phyloP scores from a whole-genome alignment of 495 filamentous ascomycete species.

The Hamigera avellanea region DNA sequence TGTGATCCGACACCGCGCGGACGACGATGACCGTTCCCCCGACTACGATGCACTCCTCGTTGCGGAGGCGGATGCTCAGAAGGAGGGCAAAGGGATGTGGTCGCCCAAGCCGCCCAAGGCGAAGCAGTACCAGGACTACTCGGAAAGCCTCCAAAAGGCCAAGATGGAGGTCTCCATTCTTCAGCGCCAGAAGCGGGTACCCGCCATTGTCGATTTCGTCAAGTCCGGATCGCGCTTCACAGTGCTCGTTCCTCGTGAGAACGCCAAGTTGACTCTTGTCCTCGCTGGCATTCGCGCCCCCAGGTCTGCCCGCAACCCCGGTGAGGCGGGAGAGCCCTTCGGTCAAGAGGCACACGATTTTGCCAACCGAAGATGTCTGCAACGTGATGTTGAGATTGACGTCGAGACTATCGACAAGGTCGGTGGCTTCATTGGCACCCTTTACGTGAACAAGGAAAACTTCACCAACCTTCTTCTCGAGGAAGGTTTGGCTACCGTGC shows the following conservation, averaged over 20 bases:
- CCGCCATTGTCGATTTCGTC: constrained; percentile 92
- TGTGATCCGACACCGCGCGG: constrained; percentile 85
- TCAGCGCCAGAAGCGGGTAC: constrained; percentile 81
- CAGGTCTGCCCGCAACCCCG: constrained; percentile 65
- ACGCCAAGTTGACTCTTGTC: constrained; percentile 89
- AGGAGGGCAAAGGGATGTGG: constrained; percentile 91
- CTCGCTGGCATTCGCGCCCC: constrained; percentile 92
- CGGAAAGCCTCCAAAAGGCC: constrained; percentile 85
- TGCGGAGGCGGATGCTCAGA: constrained; percentile 76
- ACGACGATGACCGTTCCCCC: constrained; percentile 82
- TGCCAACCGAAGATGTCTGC: constrained; percentile 74
- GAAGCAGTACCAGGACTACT: constrained; percentile 77
- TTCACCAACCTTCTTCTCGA: constrained; percentile 90
- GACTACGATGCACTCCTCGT: constrained; percentile 88
- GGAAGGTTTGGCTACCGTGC: constrained; percentile 84
- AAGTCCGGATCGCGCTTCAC: constrained; percentile 93
- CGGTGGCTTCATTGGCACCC: constrained; percentile 91
- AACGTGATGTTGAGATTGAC: constrained; percentile 94
- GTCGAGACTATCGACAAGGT: constrained; percentile 91
- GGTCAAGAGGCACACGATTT: constrained; percentile 90
- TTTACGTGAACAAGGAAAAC: constrained; percentile 91
- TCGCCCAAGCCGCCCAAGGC: constrained; percentile 67
- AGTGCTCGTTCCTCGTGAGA: constrained; percentile 82
- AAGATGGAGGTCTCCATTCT: constrained; percentile 83
- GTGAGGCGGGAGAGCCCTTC: constrained; percentile 82